A percentile compares a stretch with the other conserved stretches of the same genome.
phyloP scores from a whole-genome alignment of 2,329 filamentous ascomycete species.

The Calycina herbarum region DNA sequence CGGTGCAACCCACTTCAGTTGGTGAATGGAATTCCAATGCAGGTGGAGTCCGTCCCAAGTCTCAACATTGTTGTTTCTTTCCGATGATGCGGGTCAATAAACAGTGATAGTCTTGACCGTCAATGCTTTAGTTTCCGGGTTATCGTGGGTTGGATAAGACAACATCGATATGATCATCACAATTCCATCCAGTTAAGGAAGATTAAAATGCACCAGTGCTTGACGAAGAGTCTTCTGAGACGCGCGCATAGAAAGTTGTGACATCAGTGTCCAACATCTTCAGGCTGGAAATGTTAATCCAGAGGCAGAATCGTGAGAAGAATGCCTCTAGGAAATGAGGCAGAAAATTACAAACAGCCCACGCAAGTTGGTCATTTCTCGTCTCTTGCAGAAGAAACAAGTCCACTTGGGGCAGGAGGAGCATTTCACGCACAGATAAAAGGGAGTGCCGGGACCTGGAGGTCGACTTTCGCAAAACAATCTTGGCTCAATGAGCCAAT shows the following conservation, averaged over 20 bases:
- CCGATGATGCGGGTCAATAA: constrained; percentile 10
- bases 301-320: no score
- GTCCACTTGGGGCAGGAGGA: no score
- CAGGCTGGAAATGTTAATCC: no score
- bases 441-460: background rate
- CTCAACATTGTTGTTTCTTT: background rate
- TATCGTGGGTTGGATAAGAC: background rate
- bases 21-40: background rate
- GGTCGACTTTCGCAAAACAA: constrained; percentile 10
- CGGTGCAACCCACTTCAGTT: background rate
- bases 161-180: background rate
- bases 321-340: no score
- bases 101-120: constrained; percentile 16
- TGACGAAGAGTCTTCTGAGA: no score
- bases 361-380: no score
- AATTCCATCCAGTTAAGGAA: no score
- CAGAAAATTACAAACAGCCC: no score
- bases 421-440: background rate
- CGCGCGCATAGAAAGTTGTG: no score
- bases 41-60: background rate
- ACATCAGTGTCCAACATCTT: no score
- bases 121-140: constrained; percentile 14
- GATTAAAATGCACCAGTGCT: no score
- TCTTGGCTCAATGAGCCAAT: background rate
- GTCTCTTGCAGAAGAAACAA: no score